phyloP scores from a whole-genome alignment of 2,329 filamentous ascomycete genomes.

The Fusarium circinatum region DNA sequence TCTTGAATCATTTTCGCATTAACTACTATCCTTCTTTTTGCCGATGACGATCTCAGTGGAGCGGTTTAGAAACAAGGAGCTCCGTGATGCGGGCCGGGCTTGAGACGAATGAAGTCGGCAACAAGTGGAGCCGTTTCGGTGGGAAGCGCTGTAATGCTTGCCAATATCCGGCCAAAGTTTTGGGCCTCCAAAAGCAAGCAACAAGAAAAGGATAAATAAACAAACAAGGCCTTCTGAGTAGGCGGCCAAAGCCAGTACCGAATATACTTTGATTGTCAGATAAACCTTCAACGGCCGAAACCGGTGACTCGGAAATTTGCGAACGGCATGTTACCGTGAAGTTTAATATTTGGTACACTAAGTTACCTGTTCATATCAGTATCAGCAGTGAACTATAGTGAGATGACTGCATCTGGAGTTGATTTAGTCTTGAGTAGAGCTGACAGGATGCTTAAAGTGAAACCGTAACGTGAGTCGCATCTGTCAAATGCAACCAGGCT shows the following conservation, averaged over 20 bases:
- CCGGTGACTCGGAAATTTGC: slow-evolving; percentile 10
- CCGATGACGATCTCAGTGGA: slow-evolving; percentile 18
- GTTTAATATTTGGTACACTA: background rate
- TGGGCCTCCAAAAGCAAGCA: slow-evolving; percentile 7
- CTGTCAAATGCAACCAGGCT: slow-evolving; percentile 5
- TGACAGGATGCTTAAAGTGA: background rate
- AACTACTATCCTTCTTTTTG: background rate
- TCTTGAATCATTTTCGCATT: slow-evolving; percentile 1
- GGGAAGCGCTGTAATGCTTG: slow-evolving; percentile 17
- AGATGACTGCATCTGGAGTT: background rate
- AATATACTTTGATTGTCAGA: background rate
- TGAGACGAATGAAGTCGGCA: slow-evolving; percentile 36
- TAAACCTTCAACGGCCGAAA: background rate
- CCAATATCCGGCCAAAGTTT: slow-evolving; percentile 6
- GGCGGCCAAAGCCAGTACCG: background rate
- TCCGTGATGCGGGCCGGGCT: slow-evolving; percentile 15
- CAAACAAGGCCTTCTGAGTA: background rate
- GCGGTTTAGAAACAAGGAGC: slow-evolving; percentile 24
- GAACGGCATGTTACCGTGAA: background rate
- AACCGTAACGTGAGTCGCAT: slow-evolving; percentile 14
- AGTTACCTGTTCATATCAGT: background rate
- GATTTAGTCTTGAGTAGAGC: background rate
- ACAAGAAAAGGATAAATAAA: slow-evolving; percentile 1
- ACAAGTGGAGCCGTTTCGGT: slow-evolving; percentile 32
- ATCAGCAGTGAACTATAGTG: background rate